Evolutionary conservation across 192 early-diverging fungal species (phyloP).

Genomic region (Coemansia guatemalensis): DNA sequence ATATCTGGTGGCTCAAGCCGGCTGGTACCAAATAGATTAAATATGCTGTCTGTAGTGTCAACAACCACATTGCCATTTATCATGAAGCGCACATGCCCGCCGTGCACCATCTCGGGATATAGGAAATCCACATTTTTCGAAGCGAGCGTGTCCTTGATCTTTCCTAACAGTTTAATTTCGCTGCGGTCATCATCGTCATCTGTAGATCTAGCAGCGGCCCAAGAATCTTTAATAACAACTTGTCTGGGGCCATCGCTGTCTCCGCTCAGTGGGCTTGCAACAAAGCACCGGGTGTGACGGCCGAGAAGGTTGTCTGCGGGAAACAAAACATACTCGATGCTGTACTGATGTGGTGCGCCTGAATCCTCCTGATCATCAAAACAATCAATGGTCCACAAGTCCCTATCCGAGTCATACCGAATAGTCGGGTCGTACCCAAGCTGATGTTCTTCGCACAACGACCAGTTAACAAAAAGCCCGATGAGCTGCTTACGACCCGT

Average conservation of each 20-base stretch:
- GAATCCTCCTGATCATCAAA: not conserved
- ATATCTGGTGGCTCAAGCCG: no score
- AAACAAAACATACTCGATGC: not conserved
- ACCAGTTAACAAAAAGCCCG: conserved; percentile 12
- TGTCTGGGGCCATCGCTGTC: not conserved
- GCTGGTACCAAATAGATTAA: not conserved
- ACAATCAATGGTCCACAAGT: not conserved
- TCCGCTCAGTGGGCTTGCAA: not conserved
- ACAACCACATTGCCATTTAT: not conserved
- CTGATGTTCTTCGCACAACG: conserved; percentile 1
- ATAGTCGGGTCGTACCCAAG: conserved; percentile 16
- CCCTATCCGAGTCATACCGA: not conserved
- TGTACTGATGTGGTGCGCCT: not conserved
- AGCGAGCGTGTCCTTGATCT: not conserved
- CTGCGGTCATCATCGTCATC: not conserved
- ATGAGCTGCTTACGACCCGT: not conserved
- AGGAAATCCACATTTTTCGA: not conserved
- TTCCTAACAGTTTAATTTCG: not conserved
- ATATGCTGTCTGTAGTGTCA: conserved; percentile 1
- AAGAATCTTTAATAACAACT: conserved; percentile 18
- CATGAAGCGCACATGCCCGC: conserved; percentile 6
- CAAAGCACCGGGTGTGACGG: conserved; percentile 17
- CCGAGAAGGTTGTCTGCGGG: conserved; percentile 9
- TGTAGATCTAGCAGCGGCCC: conserved; percentile 2
- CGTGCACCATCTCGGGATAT: conserved; percentile 1